A percentile compares a stretch with the other conserved stretches of the same genome.
phyloP scores from a whole-genome alignment of 2,329 filamentous ascomycete genomes.

The Gyromitra esculenta region DNA sequence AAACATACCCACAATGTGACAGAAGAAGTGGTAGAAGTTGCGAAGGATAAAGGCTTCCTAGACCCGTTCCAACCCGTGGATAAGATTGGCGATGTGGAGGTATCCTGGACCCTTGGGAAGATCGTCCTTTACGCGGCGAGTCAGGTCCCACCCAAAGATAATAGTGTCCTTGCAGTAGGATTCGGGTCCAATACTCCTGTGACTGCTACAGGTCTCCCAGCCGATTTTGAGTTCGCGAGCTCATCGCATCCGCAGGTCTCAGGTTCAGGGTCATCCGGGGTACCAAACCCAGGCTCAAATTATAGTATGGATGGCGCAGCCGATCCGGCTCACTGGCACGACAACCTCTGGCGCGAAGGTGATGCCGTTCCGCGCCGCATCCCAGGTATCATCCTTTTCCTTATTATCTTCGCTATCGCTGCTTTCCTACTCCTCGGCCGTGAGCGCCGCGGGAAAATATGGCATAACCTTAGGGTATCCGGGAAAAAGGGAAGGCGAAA shows the following conservation, averaged over 20 bases:
- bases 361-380: constrained; percentile 72
- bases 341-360: constrained; percentile 71
- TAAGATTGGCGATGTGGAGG: constrained; percentile 88
- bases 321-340: constrained; percentile 60
- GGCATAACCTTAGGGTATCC: constrained; percentile 47
- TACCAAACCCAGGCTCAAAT: constrained; percentile 23
- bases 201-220: constrained; percentile 66
- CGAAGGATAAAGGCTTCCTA: constrained; percentile 77
- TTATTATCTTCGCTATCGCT: constrained; percentile 75
- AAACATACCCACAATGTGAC: constrained; percentile 73
- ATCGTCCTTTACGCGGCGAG: constrained; percentile 95
- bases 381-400: constrained; percentile 78
- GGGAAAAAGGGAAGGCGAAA: constrained; percentile 63
- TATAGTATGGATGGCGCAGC: constrained; percentile 25
- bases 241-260: constrained; percentile 42
- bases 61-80: constrained; percentile 92
- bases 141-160: constrained; percentile 75
- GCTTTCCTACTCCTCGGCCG: constrained; percentile 80
- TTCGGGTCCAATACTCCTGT: constrained; percentile 80
- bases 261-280: constrained; percentile 40
- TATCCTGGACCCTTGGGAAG: constrained; percentile 97
- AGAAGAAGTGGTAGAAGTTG: constrained; percentile 73
- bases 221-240: constrained; percentile 83
- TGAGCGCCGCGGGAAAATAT: constrained; percentile 70
- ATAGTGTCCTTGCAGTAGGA: constrained; percentile 76